These are phyloP conservation scores for Aspergillus sp. DNA, from an alignment of 2,329 filamentous ascomycete genomes.

Conservation along the genomic window DNA sequence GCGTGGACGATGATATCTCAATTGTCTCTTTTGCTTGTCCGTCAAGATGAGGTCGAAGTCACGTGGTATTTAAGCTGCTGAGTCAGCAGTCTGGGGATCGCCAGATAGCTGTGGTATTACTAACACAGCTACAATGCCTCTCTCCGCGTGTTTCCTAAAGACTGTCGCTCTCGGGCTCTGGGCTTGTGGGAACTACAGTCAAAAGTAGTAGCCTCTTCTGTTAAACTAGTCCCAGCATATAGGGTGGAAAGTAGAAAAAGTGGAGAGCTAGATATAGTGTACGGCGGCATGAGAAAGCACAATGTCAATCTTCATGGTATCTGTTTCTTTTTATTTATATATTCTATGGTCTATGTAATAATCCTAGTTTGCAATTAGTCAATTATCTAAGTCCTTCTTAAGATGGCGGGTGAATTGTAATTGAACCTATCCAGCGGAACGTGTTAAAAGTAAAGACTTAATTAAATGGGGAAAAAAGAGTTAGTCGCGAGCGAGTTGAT, in stretches of 20 bases:
- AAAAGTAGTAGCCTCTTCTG: too few species aligned
- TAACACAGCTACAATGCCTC: too few species aligned
- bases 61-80: background rate
- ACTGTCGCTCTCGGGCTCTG: too few species aligned
- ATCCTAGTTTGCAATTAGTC: too few species aligned
- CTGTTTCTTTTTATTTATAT: slow-evolving; percentile 1
- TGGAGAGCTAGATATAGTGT: slow-evolving; percentile 31
- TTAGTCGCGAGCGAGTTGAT: too few species aligned
- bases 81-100: background rate
- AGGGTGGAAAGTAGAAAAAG: too few species aligned
- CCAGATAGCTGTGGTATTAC: too few species aligned
- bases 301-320: slow-evolving; percentile 31
- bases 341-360: slow-evolving; percentile 1
- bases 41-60: background rate
- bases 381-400: too few species aligned
- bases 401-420: slow-evolving; percentile 1
- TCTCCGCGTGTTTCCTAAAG: too few species aligned
- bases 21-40: too few species aligned
- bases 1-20: background rate
- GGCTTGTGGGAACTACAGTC: too few species aligned
- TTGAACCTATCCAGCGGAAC: slow-evolving; percentile 4
- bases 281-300: slow-evolving; percentile 26
- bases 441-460: slow-evolving; percentile 12
- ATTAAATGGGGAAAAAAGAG: slow-evolving; percentile 19
- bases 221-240: too few species aligned